Evolutionary conservation across 257 asterid genomes (phyloP).

Genomic region (Penstemon barbatus): DNA sequence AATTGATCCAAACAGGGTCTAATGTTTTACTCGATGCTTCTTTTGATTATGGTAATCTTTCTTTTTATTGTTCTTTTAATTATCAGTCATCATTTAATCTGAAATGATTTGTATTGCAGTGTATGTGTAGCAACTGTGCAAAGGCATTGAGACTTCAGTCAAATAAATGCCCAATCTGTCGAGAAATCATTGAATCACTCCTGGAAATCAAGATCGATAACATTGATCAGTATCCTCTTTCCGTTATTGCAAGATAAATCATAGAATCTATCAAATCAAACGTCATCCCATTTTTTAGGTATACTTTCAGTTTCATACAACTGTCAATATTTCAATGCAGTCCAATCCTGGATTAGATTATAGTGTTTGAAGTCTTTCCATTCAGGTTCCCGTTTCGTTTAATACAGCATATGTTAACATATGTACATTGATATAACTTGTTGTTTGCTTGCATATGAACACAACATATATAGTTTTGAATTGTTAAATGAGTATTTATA

Average conservation of each 20-base stretch:
- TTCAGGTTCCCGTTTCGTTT: slow-evolving; percentile 22
- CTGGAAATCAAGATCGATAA: slow-evolving; percentile 54
- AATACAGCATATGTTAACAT: slow-evolving; percentile 22
- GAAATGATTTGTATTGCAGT: slow-evolving; percentile 38
- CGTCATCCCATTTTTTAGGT: slow-evolving; percentile 23
- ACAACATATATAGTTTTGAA: background rate
- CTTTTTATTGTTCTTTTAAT: background rate
- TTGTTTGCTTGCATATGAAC: slow-evolving; percentile 27
- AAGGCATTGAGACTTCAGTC: slow-evolving; percentile 64
- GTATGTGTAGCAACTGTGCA: slow-evolving; percentile 71
- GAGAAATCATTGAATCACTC: slow-evolving; percentile 56
- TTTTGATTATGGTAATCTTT: background rate
- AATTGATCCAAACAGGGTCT: too few relatives aligned
- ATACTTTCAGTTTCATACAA: slow-evolving; percentile 33
- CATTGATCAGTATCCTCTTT: slow-evolving; percentile 27
- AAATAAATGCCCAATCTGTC: slow-evolving; percentile 73
- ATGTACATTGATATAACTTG: slow-evolving; percentile 41
- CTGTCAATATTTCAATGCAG: slow-evolving; percentile 40
- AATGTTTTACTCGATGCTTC: background rate
- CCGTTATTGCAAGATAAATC: slow-evolving; percentile 19
- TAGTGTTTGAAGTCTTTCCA: slow-evolving; percentile 28
- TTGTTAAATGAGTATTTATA: background rate
- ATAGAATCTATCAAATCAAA: slow-evolving; percentile 5
- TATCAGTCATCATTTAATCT: slow-evolving; percentile 11
- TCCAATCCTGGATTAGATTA: slow-evolving; percentile 27